Conservation (phyloP, 176 grass and related monocot genomes). For the Aegilops bicornis region DNA sequence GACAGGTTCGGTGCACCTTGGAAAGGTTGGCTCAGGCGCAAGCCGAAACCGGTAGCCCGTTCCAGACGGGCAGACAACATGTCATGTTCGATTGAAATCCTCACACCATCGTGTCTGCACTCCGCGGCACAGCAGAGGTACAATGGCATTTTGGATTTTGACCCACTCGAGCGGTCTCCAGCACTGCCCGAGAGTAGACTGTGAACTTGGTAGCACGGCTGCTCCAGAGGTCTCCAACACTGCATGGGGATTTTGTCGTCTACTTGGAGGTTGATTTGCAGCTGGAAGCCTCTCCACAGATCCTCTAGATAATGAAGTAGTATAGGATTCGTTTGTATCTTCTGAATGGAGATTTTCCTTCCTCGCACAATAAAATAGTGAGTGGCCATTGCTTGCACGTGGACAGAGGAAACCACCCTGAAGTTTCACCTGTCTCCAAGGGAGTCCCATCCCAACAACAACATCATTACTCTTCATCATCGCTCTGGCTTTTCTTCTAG, state of each 20-base stretch:
- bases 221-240: too few species aligned
- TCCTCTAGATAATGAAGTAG: too few species aligned
- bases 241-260: too few species aligned
- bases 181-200: too few species aligned
- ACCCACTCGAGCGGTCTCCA: too few species aligned
- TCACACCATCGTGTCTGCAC: background rate
- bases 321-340: too few species aligned
- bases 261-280: too few species aligned
- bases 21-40: too few species aligned
- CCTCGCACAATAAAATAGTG: background rate
- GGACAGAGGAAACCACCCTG: background rate
- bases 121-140: background rate
- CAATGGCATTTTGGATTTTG: too few species aligned
- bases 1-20: conserved; percentile 18
- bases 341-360: background rate
- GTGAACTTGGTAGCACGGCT: too few species aligned
- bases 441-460: background rate
- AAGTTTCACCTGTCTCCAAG: conserved; percentile 11
- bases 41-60: background rate
- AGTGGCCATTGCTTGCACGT: background rate
- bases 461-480: background rate
- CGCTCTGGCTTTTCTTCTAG: background rate
- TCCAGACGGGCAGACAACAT: background rate
- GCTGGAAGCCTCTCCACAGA: too few species aligned
- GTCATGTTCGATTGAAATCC: background rate